Evolutionary conservation across 306 rosid genomes (phyloP), one percentile per base, ranked within the genome.

Genomic region (Casuarina equisetifolia): DNA sequence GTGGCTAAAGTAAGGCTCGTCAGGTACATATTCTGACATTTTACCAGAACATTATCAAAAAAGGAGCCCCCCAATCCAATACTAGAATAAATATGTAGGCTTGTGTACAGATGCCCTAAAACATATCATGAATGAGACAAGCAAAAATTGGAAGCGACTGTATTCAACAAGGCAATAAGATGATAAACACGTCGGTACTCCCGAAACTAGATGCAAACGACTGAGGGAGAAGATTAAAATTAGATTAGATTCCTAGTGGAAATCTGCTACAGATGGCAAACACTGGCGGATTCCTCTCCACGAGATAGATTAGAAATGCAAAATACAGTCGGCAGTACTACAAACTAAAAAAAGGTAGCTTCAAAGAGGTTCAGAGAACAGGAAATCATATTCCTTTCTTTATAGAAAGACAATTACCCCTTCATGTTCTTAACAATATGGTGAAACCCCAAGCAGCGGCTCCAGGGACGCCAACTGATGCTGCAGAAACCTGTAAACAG

Each of bases 401-500:
- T n/a, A 32, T 10, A 19, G 52, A 40, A 5, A 32, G 46, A 25
- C 32, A 25, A 77, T 52, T 46, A 63, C 48, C 42, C 55, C 17
- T 53, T 70, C 43, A 64, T 17, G 42, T 70, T 86, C 70, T 88
- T 83, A 94, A 49, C 53, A 78, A 84, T 95, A 92, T 51, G 97
- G 97, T 54, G 91, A 79, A 42, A 83, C 87, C 68, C 98, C 97
- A 69, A 92, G 85, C 76, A 92, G 63, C 38, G 91, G 85, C 76
- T 90, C 98, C 93, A 94, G 74, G 20, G 84, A 83, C 70, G 96
- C 91, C 77, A 94, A 81, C 51, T 90, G 92, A 57, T 89, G 87
- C 75, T 78, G 89, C 64, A 94, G 89, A 84, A 94, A 94, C 70
- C 72, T 69, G 58, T 90, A 89, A 75, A 92, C 97, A 1, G 97